A percentile compares a stretch with the other conserved stretches of the same genome.
Evolutionary conservation across 1,284 basidiomycete genomes (phyloP).

Genomic region (Ceratobasidium sp.): DNA sequence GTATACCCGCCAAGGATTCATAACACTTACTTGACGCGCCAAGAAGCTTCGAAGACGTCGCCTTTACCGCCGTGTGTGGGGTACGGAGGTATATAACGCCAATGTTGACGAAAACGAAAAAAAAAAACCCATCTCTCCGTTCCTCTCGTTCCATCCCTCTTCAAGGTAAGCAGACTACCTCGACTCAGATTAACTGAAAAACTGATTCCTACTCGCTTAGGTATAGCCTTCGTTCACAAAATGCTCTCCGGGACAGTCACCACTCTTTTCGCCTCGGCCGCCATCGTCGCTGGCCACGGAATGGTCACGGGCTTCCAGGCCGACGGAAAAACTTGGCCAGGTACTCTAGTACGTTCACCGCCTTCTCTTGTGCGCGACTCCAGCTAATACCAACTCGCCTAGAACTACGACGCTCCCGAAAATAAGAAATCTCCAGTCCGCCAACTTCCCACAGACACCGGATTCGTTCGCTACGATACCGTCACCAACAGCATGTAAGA

Average conservation of each 20-base stretch:
- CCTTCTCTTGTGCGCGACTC: no score
- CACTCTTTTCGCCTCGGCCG: conserved; percentile 46
- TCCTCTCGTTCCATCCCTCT: not conserved
- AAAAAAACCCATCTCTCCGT: not conserved
- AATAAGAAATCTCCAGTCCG: conserved; percentile 40
- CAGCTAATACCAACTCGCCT: not conserved
- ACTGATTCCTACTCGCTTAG: not conserved
- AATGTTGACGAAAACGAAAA: no score
- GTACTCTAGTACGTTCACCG: conserved; percentile 6
- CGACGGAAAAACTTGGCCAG: not conserved
- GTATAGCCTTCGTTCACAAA: conserved; percentile 3
- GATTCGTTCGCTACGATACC: conserved; percentile 23
- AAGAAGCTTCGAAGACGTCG: no score
- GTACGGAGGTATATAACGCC: no score
- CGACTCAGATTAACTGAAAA: not conserved
- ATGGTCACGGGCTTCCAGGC: not conserved
- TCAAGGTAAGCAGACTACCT: not conserved
- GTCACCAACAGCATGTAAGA: conserved; percentile 29
- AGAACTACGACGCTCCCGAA: conserved; percentile 23
- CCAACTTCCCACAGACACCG: conserved; percentile 24
- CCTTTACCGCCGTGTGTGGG: no score
- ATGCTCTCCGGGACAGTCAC: conserved; percentile 19
- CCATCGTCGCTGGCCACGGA: conserved; percentile 29
- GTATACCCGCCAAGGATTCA: no score
- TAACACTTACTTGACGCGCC: no score